phyloP scores from a whole-genome alignment of 1,139 yeast species.

The Protomyces arabidopsidicola region DNA sequence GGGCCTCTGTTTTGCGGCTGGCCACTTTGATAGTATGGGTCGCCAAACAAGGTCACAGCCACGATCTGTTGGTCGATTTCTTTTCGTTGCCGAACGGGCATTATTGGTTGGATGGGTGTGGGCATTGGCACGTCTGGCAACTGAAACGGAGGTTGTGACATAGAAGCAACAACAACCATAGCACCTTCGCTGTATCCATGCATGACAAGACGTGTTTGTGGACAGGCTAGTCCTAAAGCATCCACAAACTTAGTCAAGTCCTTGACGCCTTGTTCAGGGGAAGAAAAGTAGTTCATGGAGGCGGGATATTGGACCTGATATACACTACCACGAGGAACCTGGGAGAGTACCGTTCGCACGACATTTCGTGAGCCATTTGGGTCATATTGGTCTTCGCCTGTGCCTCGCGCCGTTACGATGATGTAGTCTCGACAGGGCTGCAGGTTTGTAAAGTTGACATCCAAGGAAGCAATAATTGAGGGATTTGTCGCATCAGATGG shows the following conservation, averaged over 20 bases:
- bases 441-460: not conserved
- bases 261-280: conserved; percentile 13
- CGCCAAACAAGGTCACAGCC: conserved; percentile 1
- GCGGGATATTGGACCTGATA: conserved; percentile 22
- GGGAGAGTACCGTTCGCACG: conserved; percentile 3
- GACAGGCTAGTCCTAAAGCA: conserved; percentile 6
- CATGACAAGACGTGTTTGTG: not conserved
- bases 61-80: not conserved
- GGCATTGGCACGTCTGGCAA: not conserved
- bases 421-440: conserved; percentile 11
- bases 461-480: not conserved
- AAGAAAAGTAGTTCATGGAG: not conserved
- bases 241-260: conserved; percentile 5
- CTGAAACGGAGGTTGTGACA: not conserved
- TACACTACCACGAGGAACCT: conserved; percentile 7
- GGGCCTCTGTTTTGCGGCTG: conserved; percentile 13
- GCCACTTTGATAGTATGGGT: conserved; percentile 3
- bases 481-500: not conserved
- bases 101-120: not conserved
- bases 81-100: not conserved
- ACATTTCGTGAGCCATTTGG: conserved; percentile 9
- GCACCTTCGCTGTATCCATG: conserved; percentile 22
- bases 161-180: conserved; percentile 12
- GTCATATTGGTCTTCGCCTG: conserved; percentile 10
- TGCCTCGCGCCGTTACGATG: conserved; percentile 17